Evolutionary conservation across 164 flowering plant genomes (phyloP).

Genomic region (Vitis cinerea): DNA sequence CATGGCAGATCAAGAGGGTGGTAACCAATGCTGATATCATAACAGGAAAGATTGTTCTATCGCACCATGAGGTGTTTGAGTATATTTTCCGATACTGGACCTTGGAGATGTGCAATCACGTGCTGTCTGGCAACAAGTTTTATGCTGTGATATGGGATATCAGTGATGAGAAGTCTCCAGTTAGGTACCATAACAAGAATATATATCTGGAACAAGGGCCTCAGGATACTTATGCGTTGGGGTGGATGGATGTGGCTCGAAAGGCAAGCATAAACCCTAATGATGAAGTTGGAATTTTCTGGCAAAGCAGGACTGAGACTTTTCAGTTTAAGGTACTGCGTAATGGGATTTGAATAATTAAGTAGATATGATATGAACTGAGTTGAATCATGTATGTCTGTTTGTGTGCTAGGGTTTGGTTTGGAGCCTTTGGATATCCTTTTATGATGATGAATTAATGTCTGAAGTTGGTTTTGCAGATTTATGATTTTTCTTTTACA

Average conservation of each 20-base stretch:
- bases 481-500: too few relatives aligned
- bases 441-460: too few relatives aligned
- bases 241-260: neutral
- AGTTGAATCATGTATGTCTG: too few relatives aligned
- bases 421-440: too few relatives aligned
- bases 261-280: neutral
- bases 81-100: neutral
- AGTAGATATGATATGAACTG: too few relatives aligned
- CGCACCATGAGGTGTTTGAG: neutral
- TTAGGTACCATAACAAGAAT: neutral
- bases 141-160: neutral
- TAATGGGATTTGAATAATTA: neutral
- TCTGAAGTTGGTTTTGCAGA: too few relatives aligned
- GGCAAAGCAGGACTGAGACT: neutral
- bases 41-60: neutral
- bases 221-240: neutral
- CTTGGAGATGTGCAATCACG: neutral
- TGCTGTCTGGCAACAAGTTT: neutral
- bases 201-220: neutral
- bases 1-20: constrained; percentile 12
- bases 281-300: neutral
- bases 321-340: neutral
- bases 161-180: neutral
- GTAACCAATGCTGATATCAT: constrained; percentile 2
- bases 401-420: too few relatives aligned